Evolutionary conservation across 805 yeast species (phyloP), one percentile per base, ranked within the genome.

Genomic region (Starmerella lactis-condensi): DNA sequence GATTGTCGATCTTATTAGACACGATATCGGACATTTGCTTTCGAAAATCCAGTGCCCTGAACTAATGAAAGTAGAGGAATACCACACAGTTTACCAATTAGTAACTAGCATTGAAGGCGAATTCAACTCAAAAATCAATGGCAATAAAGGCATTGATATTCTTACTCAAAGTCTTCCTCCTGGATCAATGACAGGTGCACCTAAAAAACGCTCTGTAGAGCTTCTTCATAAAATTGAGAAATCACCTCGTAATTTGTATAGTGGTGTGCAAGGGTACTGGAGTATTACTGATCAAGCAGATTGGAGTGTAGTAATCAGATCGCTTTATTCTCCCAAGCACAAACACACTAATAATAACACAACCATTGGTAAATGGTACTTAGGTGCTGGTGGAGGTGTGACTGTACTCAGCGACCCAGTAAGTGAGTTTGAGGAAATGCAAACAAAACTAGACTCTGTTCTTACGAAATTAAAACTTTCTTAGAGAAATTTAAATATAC

Each of bases 121-220:
- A 14, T 52, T 73, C 17, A 40, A 36, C 2, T 14, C 32, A 12
- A 20, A 12, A 12, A 18, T 23, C 12, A 15, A 32, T 4, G 32
- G 44, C 3, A 71, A 64, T 41, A 57, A 63, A 9, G 98, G 96
- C 0, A 57, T 83, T 16, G 96, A 89, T 49, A 58, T 85, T 2
- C 60, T 89, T 9, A 65, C 69, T 14, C 69, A 69, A 36, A 70
- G 93, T 0, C 57, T 91, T 22, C 98, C 99, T 3, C 94, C 99
- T 0, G 99, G 99, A 0, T 85, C 96, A 1, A 89, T 89, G 99
- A 89, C 99, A 0, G 99, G 99, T 3, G 99, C 99, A 0, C 99
- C 99, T 2, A 89, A 89, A 56, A 76, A 74, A 44, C 64, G 93
- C 36, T 79, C 94, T 0, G 92, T 89, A 5, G 89, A 85, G 51